Conservation (phyloP, 345 rosid genomes). For the Boechera retrofracta region DNA sequence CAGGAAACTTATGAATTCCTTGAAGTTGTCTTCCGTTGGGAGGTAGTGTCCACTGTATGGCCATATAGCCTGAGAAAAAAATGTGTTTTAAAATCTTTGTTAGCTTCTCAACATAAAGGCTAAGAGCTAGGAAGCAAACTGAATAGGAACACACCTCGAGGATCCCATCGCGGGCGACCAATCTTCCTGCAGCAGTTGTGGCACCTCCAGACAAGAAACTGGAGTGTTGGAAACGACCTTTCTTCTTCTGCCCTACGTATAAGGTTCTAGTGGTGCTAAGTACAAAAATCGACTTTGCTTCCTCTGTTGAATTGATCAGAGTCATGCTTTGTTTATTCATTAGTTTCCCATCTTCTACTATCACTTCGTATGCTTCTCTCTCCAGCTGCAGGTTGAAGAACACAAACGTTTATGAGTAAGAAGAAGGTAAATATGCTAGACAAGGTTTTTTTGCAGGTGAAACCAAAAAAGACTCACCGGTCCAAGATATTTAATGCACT, state of each 20-base stretch:
- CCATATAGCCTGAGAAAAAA: conserved; percentile 58
- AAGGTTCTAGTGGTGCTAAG: conserved; percentile 67
- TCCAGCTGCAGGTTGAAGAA: conserved; percentile 55
- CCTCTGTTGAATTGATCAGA: conserved; percentile 52
- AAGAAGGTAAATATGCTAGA: background rate
- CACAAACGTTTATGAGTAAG: conserved; percentile 8
- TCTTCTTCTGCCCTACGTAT: conserved; percentile 70
- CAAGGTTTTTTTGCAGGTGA: background rate
- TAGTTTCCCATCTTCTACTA: conserved; percentile 64
- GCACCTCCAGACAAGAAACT: conserved; percentile 78
- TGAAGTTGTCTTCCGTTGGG: conserved; percentile 71
- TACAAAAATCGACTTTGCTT: conserved; percentile 69
- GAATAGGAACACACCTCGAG: conserved; percentile 51
- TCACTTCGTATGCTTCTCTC: conserved; percentile 67
- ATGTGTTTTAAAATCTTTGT: background rate
- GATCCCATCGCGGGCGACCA: conserved; percentile 60
- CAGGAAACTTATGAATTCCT: conserved; percentile 57
- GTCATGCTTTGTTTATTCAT: conserved; percentile 52
- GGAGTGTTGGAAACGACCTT: conserved; percentile 66
- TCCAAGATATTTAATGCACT: conserved; percentile 73
- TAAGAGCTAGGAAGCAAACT: background rate
- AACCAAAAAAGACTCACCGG: conserved; percentile 53
- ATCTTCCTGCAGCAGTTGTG: conserved; percentile 68
- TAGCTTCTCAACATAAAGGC: conserved; percentile 1
- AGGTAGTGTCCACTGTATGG: conserved; percentile 78